Conservation (phyloP, 768 basidiomycete genomes). For the Mrakia frigida region DNA sequence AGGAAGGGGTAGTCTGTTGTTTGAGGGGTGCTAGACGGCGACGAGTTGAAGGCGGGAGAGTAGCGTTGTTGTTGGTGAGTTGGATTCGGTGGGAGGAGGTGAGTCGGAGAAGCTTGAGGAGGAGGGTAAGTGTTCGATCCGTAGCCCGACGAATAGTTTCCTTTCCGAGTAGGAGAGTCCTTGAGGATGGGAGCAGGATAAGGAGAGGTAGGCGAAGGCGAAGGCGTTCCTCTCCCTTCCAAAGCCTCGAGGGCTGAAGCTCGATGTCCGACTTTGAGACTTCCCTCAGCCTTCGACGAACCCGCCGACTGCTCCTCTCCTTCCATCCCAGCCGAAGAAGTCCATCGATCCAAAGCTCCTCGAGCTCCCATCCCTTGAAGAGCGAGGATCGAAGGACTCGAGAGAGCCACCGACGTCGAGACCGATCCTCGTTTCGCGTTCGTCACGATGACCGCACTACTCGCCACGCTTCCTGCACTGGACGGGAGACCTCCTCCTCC, state of each 20-base stretch:
- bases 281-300: neutral
- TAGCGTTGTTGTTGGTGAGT: neutral
- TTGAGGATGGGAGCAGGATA: no score
- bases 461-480: neutral
- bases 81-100: neutral
- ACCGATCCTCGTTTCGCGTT: neutral
- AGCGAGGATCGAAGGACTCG: neutral
- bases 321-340: neutral
- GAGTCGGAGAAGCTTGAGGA: neutral
- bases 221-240: neutral
- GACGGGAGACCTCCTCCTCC: neutral
- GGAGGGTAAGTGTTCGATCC: neutral
- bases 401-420: neutral
- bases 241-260: neutral
- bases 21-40: neutral
- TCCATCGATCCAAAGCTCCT: neutral
- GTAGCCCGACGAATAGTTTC: neutral
- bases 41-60: neutral
- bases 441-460: neutral
- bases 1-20: neutral
- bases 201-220: neutral
- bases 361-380: neutral
- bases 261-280: neutral
- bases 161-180: neutral
- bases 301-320: neutral